Base-by-base conservation (phyloP, 805 yeast genomes). In the Danielozyma ontarioensis region DNA sequence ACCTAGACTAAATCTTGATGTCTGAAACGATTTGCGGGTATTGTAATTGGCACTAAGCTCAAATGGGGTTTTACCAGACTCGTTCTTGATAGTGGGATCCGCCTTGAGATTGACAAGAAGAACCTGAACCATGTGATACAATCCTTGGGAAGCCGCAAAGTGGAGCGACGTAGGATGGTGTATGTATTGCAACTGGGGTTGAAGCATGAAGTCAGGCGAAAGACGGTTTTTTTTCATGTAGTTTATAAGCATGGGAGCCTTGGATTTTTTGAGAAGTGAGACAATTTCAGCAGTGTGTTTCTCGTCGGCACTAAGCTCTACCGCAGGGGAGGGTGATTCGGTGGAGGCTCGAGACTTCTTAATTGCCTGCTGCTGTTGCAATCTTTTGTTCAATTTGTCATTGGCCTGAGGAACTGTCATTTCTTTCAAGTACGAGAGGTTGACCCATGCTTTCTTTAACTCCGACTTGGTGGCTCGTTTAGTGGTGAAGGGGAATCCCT, bases 401-500 rank as follows among this genome's bases (percentile, higher is more conserved):
- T 68, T 62, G 3, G 66, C 57, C 42, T 68, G 62, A 1, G 95
- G 90, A n/a, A 69, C 57, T 7, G 74, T 73, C 5, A 72, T 56
- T 1, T 76, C 52, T 25, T 66, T 61, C 43, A 85, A 58, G 44
- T 80, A 77, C 0, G 88, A 67, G 36, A 93, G 63, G 43, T 81
- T 80, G 17, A 74, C 68, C 97, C 97, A 93, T 0, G 94, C 87
- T 30, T 78, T 72, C 48, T 80, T 84, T 45, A 93, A 62, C 53
- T 89, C 97, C 2, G 75, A 61, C 0, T 82, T 69, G 0, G 96
- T 89, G 1, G 97, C 95, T 43, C 96, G 71, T 35, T 76, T 76
- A 0, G 98, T 90, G 0, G 96, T 81, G 60, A 93, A 88, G 2
- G 98, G 98, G 51, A 90, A 77, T 2, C 68, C 57, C 41, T 73